A percentile compares a stretch with the other conserved stretches of the same genome.
Evolutionary conservation across 352 stramenopile genomes (phyloP).

Genomic region (Hyaloperonospora arabidopsidis): DNA sequence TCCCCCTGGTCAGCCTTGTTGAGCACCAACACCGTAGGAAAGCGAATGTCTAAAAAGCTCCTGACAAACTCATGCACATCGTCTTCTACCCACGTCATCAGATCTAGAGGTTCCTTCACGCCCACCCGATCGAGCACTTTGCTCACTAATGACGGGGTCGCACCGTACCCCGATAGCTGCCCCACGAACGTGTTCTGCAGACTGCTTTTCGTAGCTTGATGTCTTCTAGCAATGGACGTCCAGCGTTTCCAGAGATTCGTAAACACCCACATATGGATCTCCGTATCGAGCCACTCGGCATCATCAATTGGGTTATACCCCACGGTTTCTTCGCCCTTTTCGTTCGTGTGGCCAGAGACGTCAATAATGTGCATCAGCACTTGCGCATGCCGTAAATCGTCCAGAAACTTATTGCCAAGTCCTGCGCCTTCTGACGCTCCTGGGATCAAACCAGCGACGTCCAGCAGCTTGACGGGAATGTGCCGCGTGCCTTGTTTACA

Average conservation of each 20-base stretch:
- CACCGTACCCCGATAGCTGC: slow-evolving; percentile 75
- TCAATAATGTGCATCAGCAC: slow-evolving; percentile 89
- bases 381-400: slow-evolving; percentile 82
- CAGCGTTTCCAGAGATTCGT: slow-evolving; percentile 84
- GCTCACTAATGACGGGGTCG: slow-evolving; percentile 62
- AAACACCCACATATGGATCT: slow-evolving; percentile 87
- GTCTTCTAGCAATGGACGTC: slow-evolving; percentile 66
- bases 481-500: slow-evolving; percentile 69
- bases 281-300: slow-evolving; percentile 74
- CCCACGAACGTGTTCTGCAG: slow-evolving; percentile 58
- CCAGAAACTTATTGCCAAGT: slow-evolving; percentile 98
- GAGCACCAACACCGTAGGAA: slow-evolving; percentile 83
- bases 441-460: slow-evolving; percentile 75
- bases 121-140: slow-evolving; percentile 62
- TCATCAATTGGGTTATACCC: slow-evolving; percentile 87
- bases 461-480: slow-evolving; percentile 79
- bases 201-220: slow-evolving; percentile 67
- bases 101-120: slow-evolving; percentile 53
- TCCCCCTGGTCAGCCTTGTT: slow-evolving; percentile 85
- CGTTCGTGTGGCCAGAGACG: slow-evolving; percentile 82
- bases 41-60: slow-evolving; percentile 67
- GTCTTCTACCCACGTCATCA: slow-evolving; percentile 44
- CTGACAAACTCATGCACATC: slow-evolving; percentile 76
- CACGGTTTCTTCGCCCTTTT: slow-evolving; percentile 82
- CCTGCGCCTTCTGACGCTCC: slow-evolving; percentile 88